Conservation (phyloP, 2,329 filamentous ascomycete genomes). For the Fonsecaea nubica region DNA sequence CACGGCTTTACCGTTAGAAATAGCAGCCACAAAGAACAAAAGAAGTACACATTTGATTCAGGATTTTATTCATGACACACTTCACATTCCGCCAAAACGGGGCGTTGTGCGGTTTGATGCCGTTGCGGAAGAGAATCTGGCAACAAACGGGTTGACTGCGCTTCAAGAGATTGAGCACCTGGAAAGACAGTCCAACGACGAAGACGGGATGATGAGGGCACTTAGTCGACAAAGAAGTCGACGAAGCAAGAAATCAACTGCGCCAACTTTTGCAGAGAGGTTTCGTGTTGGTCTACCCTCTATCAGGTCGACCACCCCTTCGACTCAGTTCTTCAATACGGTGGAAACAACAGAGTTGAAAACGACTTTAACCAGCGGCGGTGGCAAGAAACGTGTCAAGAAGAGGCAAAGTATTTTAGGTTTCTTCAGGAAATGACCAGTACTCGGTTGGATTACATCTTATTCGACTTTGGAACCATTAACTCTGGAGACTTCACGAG, state of each 20-base stretch:
- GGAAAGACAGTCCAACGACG: slow-evolving; percentile 54
- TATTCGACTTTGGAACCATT: slow-evolving; percentile 1
- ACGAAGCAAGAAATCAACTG: slow-evolving; percentile 41
- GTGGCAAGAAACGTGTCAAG: slow-evolving; percentile 36
- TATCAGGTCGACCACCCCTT: slow-evolving; percentile 34
- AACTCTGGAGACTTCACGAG: neutral
- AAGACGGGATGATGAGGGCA: slow-evolving; percentile 49
- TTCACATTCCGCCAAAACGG: slow-evolving; percentile 69
- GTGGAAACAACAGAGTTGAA: slow-evolving; percentile 26
- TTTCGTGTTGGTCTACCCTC: slow-evolving; percentile 31
- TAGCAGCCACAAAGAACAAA: slow-evolving; percentile 78
- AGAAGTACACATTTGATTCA: slow-evolving; percentile 81
- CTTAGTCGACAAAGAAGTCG: slow-evolving; percentile 46
- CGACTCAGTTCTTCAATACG: slow-evolving; percentile 26
- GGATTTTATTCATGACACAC: slow-evolving; percentile 72
- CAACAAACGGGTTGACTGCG: slow-evolving; percentile 73
- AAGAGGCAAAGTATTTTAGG: slow-evolving; percentile 40
- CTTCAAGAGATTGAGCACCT: slow-evolving; percentile 70
- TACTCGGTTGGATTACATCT: neutral
- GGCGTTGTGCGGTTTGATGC: slow-evolving; percentile 76
- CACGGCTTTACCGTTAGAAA: slow-evolving; percentile 69
- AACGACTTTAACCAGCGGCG: slow-evolving; percentile 26
- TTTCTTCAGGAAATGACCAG: slow-evolving; percentile 38
- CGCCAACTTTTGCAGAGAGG: slow-evolving; percentile 27
- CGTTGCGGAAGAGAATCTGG: slow-evolving; percentile 73